Evolutionary conservation across 2,329 filamentous ascomycete species (phyloP).

Genomic region (Nigrospora sphaerica): DNA sequence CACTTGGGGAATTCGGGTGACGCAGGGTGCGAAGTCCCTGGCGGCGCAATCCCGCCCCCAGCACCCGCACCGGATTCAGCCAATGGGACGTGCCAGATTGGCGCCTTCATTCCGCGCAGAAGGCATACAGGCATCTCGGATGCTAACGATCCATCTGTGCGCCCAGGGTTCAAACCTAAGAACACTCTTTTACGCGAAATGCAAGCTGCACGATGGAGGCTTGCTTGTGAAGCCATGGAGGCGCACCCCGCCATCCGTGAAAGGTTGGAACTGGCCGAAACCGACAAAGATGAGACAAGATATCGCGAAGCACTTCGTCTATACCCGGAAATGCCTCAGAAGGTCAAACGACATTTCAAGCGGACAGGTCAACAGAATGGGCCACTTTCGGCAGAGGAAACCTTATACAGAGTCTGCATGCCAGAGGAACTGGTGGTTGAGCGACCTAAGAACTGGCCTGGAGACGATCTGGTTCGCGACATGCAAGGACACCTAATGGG

Average conservation of each 20-base stretch:
- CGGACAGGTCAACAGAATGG: neutral
- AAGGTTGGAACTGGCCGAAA: neutral
- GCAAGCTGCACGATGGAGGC: neutral
- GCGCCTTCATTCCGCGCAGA: too few species aligned
- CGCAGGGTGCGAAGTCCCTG: too few species aligned
- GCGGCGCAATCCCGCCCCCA: too few species aligned
- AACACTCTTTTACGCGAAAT: neutral
- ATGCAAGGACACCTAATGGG: constrained; percentile 3
- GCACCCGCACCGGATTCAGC: too few species aligned
- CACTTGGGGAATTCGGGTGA: too few species aligned
- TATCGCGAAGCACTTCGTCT: constrained; percentile 1
- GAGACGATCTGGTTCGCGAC: constrained; percentile 5
- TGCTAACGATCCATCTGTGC: too few species aligned
- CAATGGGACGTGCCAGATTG: too few species aligned
- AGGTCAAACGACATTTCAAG: neutral
- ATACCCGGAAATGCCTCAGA: constrained; percentile 1
- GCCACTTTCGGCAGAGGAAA: neutral
- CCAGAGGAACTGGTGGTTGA: constrained; percentile 3
- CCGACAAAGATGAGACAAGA: neutral
- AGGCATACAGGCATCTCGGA: too few species aligned
- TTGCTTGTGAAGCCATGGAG: neutral
- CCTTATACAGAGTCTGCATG: neutral
- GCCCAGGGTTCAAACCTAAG: too few species aligned
- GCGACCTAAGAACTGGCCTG: constrained; percentile 3
- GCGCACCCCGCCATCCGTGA: neutral